phyloP scores from a whole-genome alignment of 176 grass and related monocot genomes.

The Leersia perrieri region DNA sequence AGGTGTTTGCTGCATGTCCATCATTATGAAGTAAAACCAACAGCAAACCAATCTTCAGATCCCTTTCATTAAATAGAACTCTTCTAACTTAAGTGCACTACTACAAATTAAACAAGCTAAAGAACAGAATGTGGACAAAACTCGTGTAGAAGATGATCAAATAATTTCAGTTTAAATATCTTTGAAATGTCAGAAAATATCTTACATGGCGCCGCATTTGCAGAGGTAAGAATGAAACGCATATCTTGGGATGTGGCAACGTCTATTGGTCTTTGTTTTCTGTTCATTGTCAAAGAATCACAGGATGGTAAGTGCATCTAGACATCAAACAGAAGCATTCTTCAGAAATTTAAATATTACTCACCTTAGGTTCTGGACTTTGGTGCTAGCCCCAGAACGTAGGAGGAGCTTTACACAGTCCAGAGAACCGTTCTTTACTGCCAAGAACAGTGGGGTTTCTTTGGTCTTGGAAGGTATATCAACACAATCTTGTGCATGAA shows the following conservation, averaged over 20 bases:
- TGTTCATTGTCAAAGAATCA: constrained; percentile 28
- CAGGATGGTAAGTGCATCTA: background rate
- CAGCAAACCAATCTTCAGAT: constrained; percentile 1
- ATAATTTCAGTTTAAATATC: background rate
- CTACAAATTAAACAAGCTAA: constrained; percentile 13
- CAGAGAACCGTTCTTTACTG: constrained; percentile 50
- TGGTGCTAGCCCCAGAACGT: constrained; percentile 50
- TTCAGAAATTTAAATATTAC: background rate
- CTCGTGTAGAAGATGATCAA: background rate
- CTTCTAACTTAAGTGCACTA: background rate
- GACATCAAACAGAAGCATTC: background rate
- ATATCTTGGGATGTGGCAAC: constrained; percentile 60
- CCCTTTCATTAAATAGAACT: constrained; percentile 2
- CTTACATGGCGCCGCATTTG: constrained; percentile 45
- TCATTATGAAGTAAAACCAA: constrained; percentile 14
- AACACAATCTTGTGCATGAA: constrained; percentile 54
- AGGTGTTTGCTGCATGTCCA: background rate
- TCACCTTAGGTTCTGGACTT: constrained; percentile 55
- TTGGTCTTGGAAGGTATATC: constrained; percentile 64
- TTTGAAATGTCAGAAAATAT: background rate
- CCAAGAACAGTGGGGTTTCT: constrained; percentile 65
- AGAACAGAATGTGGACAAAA: background rate
- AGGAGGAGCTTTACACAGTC: constrained; percentile 52
- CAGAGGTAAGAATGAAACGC: constrained; percentile 53
- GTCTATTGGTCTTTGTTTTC: constrained; percentile 63